Evolutionary conservation across 1,284 basidiomycete species (phyloP).

Genomic region (Rhodotorula mucilaginosa): DNA sequence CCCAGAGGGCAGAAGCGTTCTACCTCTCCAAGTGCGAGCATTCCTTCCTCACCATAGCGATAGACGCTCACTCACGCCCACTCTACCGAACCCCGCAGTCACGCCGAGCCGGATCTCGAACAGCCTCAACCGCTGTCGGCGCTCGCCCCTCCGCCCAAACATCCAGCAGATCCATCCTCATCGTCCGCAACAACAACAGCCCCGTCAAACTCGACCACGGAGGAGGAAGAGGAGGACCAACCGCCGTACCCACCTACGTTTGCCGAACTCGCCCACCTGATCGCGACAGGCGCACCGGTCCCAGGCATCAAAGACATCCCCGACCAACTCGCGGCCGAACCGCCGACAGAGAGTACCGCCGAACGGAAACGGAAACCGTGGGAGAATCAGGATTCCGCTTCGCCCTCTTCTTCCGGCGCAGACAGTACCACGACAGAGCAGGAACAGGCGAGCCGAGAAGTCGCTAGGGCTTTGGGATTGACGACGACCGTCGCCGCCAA

Average conservation of each 20-base stretch:
- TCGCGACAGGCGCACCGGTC: slow-evolving; percentile 40
- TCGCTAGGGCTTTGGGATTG: too few relatives aligned
- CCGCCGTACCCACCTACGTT: slow-evolving; percentile 43
- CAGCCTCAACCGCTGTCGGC: neutral
- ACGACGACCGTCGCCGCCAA: too few relatives aligned
- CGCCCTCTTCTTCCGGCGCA: neutral
- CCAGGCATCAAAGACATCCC: slow-evolving; percentile 43
- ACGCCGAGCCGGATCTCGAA: neutral
- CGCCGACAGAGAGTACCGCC: slow-evolving; percentile 25
- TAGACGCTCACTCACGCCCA: neutral
- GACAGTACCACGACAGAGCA: too few relatives aligned
- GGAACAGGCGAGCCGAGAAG: too few relatives aligned
- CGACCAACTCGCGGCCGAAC: slow-evolving; percentile 35
- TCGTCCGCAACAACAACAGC: neutral
- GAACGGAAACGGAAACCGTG: slow-evolving; percentile 39
- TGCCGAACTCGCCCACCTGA: slow-evolving; percentile 41
- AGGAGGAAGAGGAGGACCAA: slow-evolving; percentile 1
- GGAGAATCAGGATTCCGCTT: slow-evolving; percentile 21
- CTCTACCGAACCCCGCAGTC: neutral
- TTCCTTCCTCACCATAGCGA: neutral
- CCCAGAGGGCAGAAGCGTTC: slow-evolving; percentile 37
- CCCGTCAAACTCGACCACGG: neutral
- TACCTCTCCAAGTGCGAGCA: slow-evolving; percentile 26
- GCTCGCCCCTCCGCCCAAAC: neutral
- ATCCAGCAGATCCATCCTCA: neutral